Evolutionary conservation across 352 stramenopile species (phyloP).

Genomic region (Pseudoperonospora humuli): DNA sequence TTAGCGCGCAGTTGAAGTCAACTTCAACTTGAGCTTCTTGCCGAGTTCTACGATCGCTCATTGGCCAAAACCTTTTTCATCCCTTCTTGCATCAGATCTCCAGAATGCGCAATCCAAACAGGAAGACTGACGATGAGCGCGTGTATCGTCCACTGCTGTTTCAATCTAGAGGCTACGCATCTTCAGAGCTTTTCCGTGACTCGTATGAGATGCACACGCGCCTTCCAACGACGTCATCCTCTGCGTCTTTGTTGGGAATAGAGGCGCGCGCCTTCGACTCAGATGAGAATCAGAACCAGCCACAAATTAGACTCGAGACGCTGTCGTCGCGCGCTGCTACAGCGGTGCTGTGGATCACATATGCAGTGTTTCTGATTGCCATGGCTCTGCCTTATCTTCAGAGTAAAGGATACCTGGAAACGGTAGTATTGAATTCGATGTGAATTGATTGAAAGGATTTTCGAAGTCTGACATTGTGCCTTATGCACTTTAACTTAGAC

Average conservation of each 20-base stretch:
- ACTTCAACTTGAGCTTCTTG: slow-evolving; percentile 23
- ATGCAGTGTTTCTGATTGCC: slow-evolving; percentile 64
- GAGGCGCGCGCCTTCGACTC: slow-evolving; percentile 7
- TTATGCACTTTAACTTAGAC: slow-evolving; percentile 25
- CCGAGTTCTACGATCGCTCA: slow-evolving; percentile 1
- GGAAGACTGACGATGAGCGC: slow-evolving; percentile 24
- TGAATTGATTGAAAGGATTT: background rate
- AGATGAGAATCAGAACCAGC: slow-evolving; percentile 21
- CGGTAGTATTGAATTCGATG: slow-evolving; percentile 24
- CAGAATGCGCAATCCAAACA: background rate
- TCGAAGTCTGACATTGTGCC: slow-evolving; percentile 6
- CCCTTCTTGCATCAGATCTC: slow-evolving; percentile 16
- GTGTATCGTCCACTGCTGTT: slow-evolving; percentile 81
- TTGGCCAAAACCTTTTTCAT: slow-evolving; percentile 15
- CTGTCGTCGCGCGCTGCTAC: slow-evolving; percentile 66
- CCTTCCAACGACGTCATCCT: slow-evolving; percentile 24
- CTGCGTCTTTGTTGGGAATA: slow-evolving; percentile 20
- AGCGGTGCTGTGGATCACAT: slow-evolving; percentile 67
- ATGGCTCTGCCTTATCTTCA: slow-evolving; percentile 68
- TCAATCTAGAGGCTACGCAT: slow-evolving; percentile 70
- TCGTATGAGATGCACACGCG: slow-evolving; percentile 72
- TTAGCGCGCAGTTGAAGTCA: slow-evolving; percentile 11
- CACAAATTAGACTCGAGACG: slow-evolving; percentile 74
- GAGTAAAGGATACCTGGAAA: slow-evolving; percentile 62
- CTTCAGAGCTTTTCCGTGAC: slow-evolving; percentile 73